Base-by-base conservation (phyloP, 352 stramenopile species). In the Phytophthora pseudosyringae region DNA sequence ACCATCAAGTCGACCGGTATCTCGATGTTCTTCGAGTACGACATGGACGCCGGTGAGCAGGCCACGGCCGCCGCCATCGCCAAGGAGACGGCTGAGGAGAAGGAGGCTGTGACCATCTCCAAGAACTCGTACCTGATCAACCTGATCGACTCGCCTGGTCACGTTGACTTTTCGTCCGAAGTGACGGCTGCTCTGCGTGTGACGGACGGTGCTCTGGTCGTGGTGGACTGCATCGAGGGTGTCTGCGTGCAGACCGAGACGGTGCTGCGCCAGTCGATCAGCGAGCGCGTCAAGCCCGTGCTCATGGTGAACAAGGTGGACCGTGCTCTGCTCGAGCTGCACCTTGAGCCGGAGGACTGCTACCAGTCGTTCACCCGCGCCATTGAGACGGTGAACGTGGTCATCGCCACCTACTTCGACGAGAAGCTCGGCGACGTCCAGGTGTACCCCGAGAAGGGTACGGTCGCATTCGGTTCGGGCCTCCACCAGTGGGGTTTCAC, bases 281-380 rank as follows among this genome's bases (percentile, higher is more conserved):
- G 78, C 56, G 97, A 99, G 81, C 94, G 97, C 81, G 97, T 99
- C 47, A 97, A 96, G 74, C 98, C 97, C 33, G 95, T 99, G 76
- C 93, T 99, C 33, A 99, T 99, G 97, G 94, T 99, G 41, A 99
- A 99, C 96, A 99, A 99, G 89, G 96, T 99, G 26, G 98, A 99
- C 86, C 97, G 97, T 67, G 96, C 96, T 46, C 86, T 99, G 52
- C 84, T 99, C 5, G 97, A 99, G 88, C 83, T 99, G 38, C 96
- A 99, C 76, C 89, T 99, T 41, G 94, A 97, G 70, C 96, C 98
- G 18, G 98, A 99, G 81, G 98, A 99, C 74, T 97, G 98, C 67
- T 99, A 99, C 93, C 96, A 99, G 82, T 97, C 96, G 62, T 99
- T 99, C 75, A 94, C 94, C 59, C 94, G 97, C 78, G 86, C 97